phyloP scores from a whole-genome alignment of 2,329 filamentous ascomycete species.

The Cytospora leucostoma region DNA sequence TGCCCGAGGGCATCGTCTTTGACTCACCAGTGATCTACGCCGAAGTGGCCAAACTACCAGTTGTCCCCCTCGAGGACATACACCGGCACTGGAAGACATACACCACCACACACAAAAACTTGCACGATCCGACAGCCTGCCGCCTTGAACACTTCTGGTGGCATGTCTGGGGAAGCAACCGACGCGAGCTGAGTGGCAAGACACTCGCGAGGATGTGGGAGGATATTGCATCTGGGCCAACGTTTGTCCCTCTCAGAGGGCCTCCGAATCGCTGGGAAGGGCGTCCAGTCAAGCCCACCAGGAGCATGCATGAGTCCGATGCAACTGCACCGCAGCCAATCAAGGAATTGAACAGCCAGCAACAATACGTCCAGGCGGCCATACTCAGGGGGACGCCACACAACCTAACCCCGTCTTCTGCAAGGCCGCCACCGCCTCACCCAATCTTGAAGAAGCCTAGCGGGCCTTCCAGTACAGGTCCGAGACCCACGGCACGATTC shows the following conservation, averaged over 20 bases:
- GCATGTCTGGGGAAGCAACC: conserved; percentile 64
- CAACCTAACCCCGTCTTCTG: conserved; percentile 43
- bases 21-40: conserved; percentile 55
- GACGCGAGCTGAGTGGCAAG: conserved; percentile 53
- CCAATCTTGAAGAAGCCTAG: conserved; percentile 63
- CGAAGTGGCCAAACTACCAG: conserved; percentile 54
- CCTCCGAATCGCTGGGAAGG: conserved; percentile 57
- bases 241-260: conserved; percentile 56
- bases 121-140: conserved; percentile 62
- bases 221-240: conserved; percentile 59
- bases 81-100: conserved; percentile 62
- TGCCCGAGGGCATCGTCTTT: conserved; percentile 60
- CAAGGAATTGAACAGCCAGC: neutral
- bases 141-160: conserved; percentile 68
- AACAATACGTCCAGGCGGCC: neutral
- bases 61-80: conserved; percentile 55
- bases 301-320: conserved; percentile 27
- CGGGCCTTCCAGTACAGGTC: conserved; percentile 54
- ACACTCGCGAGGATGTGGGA: conserved; percentile 58
- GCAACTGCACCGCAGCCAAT: conserved; percentile 20
- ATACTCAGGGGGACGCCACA: conserved; percentile 31
- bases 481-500: conserved; percentile 63
- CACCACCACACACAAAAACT: conserved; percentile 59
- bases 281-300: conserved; percentile 45
- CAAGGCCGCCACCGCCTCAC: conserved; percentile 51